Percentiles rank a stretch among this genome's conserved stretches.
Conservation (phyloP, 495 filamentous ascomycete species). For the Penicillium maclennaniae region DNA sequence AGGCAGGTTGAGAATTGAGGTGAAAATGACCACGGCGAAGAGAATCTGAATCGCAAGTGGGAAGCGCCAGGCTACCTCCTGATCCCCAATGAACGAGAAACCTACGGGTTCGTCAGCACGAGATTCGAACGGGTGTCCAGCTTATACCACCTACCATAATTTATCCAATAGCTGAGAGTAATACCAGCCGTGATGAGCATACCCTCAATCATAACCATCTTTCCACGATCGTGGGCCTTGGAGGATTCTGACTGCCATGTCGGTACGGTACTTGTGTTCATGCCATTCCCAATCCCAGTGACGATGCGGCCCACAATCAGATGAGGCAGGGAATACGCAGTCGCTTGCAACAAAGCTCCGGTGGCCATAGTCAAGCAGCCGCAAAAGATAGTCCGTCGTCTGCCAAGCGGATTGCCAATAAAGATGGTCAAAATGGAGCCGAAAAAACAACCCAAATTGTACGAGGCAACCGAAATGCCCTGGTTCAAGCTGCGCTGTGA, state of each 20-base stretch:
- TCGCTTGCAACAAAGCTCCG: conserved; percentile 62
- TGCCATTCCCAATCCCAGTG: conserved; percentile 65
- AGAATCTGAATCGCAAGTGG: conserved; percentile 69
- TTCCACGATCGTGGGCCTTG: conserved; percentile 65
- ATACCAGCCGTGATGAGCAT: conserved; percentile 64
- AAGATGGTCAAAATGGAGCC: conserved; percentile 67
- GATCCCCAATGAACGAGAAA: conserved; percentile 56
- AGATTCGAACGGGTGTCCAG: background rate
- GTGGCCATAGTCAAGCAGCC: conserved; percentile 63
- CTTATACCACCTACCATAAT: conserved; percentile 45
- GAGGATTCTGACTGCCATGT: conserved; percentile 63
- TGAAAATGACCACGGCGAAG: conserved; percentile 57
- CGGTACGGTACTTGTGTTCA: conserved; percentile 49
- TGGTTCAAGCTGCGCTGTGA: conserved; percentile 33
- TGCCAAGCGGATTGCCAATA: conserved; percentile 67
- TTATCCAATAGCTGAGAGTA: conserved; percentile 68
- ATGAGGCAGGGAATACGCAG: conserved; percentile 56
- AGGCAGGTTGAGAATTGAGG: conserved; percentile 56
- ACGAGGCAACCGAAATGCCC: conserved; percentile 57
- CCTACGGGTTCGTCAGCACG: conserved; percentile 12
- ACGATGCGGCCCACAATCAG: conserved; percentile 64
- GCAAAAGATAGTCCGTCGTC: conserved; percentile 61
- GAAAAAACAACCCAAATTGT: conserved; percentile 74
- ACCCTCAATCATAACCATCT: conserved; percentile 74
- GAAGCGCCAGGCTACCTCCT: conserved; percentile 63